These are phyloP conservation scores for Mycena filopes DNA, from an alignment of 768 basidiomycete genomes.

Conservation along the genomic window DNA sequence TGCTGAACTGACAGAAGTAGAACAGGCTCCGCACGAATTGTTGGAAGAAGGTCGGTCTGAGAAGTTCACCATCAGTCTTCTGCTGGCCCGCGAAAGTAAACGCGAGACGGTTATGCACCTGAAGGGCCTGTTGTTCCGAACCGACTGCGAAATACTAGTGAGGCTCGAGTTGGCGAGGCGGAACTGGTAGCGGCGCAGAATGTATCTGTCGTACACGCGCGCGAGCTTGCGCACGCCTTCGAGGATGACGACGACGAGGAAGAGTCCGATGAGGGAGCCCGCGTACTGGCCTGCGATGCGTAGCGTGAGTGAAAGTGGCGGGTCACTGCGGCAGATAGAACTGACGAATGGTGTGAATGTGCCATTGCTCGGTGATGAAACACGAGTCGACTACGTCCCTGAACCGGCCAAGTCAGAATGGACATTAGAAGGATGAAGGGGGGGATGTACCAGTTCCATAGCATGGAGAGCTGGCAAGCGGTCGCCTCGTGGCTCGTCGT, in stretches of 20 bases:
- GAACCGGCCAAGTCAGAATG: background rate
- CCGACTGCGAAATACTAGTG: background rate
- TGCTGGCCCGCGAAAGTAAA: no score
- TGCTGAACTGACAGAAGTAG: slow-evolving; percentile 23
- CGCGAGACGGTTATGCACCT: background rate
- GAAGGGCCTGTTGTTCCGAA: slow-evolving; percentile 6
- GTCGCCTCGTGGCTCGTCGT: no score
- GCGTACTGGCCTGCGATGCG: slow-evolving; percentile 18
- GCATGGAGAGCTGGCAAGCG: slow-evolving; percentile 29
- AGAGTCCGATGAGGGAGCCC: slow-evolving; percentile 20
- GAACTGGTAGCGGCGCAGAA: slow-evolving; percentile 21
- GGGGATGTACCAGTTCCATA: slow-evolving; percentile 31
- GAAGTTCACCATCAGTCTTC: background rate
- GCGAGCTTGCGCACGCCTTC: slow-evolving; percentile 19
- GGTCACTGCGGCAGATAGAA: background rate
- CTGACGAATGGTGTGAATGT: slow-evolving; percentile 19
- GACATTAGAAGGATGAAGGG: background rate
- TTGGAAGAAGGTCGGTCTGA: slow-evolving; percentile 23
- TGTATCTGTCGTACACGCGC: slow-evolving; percentile 25
- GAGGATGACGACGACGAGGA: slow-evolving; percentile 22
- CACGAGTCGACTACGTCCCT: slow-evolving; percentile 29
- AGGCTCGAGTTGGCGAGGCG: background rate
- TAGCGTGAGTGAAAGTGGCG: background rate
- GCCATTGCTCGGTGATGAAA: slow-evolving; percentile 29
- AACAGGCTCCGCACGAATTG: slow-evolving; percentile 29